A percentile compares a stretch with the other conserved stretches of the same genome.
Evolutionary conservation across 805 yeast species (phyloP).

Genomic region (Pichia exigua): DNA sequence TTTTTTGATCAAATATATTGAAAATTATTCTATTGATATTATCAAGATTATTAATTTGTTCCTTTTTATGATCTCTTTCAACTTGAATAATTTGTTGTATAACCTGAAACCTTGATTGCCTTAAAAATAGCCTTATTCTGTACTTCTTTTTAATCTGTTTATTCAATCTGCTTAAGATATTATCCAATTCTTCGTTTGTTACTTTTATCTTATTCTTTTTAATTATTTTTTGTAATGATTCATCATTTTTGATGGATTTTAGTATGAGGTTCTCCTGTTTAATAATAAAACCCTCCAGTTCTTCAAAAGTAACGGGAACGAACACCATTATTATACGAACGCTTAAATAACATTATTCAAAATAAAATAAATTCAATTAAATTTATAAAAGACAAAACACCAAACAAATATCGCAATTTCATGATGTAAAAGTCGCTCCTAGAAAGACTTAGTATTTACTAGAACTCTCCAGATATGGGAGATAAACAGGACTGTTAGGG

Average conservation of each 20-base stretch:
- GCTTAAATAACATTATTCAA: too few species aligned
- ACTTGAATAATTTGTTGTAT: constrained; percentile 23
- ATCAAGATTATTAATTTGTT: constrained; percentile 17
- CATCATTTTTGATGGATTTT: constrained; percentile 15
- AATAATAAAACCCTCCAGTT: constrained; percentile 20
- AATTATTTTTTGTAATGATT: constrained; percentile 7
- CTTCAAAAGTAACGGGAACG: constrained; percentile 18
- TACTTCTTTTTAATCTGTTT: constrained; percentile 12
- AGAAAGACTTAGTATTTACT: too few species aligned
- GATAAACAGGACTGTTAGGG: too few species aligned
- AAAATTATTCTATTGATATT: constrained; percentile 22
- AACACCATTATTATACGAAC: neutral
- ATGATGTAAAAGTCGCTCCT: too few species aligned
- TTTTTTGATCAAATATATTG: constrained; percentile 15
- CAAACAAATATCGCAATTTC: neutral
- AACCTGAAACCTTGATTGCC: constrained; percentile 26
- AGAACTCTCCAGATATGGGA: too few species aligned
- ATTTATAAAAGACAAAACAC: neutral
- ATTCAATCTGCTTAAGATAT: constrained; percentile 2
- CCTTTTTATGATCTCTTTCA: constrained; percentile 14
- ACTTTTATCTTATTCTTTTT: constrained; percentile 5
- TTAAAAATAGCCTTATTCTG: constrained; percentile 19
- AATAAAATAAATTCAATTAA: too few species aligned
- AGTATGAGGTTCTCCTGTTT: constrained; percentile 17
- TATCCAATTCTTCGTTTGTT: constrained; percentile 6